Evolutionary conservation across 305 asterid species (phyloP).

Genomic region (Fraxinus albicans): DNA sequence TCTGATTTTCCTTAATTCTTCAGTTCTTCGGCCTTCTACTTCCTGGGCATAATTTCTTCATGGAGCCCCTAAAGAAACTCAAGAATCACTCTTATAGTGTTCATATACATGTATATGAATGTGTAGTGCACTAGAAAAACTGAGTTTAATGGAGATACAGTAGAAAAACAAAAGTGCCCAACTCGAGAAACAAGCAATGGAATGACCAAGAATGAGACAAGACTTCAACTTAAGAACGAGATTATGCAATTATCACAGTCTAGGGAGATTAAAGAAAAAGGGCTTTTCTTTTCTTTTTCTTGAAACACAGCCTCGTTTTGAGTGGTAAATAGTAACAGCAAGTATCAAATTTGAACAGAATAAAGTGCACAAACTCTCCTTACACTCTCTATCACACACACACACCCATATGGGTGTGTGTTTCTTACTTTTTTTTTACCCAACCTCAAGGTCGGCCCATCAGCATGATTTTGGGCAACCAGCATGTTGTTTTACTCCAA

Average conservation of each 20-base stretch:
- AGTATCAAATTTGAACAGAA: slow-evolving; percentile 67
- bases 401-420: slow-evolving; percentile 31
- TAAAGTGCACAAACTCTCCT: slow-evolving; percentile 50
- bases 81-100: slow-evolving; percentile 15
- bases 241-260: slow-evolving; percentile 55
- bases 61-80: slow-evolving; percentile 22
- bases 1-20: slow-evolving; percentile 10
- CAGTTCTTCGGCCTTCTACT: slow-evolving; percentile 22
- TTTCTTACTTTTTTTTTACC: slow-evolving; percentile 31
- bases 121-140: slow-evolving; percentile 13
- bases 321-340: slow-evolving; percentile 47
- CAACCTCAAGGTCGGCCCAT: slow-evolving; percentile 44
- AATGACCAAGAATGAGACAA: slow-evolving; percentile 61
- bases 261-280: slow-evolving; percentile 29
- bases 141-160: slow-evolving; percentile 6
- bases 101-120: background rate
- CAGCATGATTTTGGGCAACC: slow-evolving; percentile 37
- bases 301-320: slow-evolving; percentile 47
- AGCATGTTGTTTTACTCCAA: slow-evolving; percentile 47
- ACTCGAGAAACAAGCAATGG: slow-evolving; percentile 35
- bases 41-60: slow-evolving; percentile 1
- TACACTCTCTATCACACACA: slow-evolving; percentile 30
- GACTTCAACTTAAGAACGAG: slow-evolving; percentile 55
- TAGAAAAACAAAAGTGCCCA: slow-evolving; percentile 25
- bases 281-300: slow-evolving; percentile 31